phyloP scores from a whole-genome alignment of 192 early-diverging fungal genomes.

The Umbelopsis sp. region DNA sequence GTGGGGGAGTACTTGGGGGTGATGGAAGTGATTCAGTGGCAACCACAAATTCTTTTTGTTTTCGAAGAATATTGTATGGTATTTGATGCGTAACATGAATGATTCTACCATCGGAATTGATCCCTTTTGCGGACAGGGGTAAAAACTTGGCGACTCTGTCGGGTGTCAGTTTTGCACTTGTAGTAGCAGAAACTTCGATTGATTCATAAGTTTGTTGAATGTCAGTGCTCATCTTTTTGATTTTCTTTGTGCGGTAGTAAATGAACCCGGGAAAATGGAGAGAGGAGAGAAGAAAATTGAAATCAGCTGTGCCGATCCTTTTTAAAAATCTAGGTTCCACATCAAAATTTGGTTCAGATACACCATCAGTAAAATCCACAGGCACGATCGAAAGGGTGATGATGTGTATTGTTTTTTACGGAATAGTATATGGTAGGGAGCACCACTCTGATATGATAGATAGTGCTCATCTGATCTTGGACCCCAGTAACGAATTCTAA shows the following conservation, averaged over 20 bases:
- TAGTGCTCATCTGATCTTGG: conserved; percentile 3
- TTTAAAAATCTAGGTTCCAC: background rate
- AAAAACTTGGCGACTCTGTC: conserved; percentile 30
- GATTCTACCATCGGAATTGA: conserved; percentile 25
- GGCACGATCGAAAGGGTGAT: too few species aligned
- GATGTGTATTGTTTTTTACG: too few species aligned
- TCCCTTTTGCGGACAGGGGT: conserved; percentile 25
- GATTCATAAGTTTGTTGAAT: background rate
- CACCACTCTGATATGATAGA: background rate
- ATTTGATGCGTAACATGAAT: conserved; percentile 39
- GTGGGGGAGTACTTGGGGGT: background rate
- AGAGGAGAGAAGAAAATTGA: background rate
- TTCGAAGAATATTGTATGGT: conserved; percentile 28
- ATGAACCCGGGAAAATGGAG: background rate
- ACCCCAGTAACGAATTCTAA: background rate
- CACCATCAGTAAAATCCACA: too few species aligned
- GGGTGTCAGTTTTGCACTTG: conserved; percentile 18
- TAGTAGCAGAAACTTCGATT: background rate
- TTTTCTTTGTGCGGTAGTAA: background rate
- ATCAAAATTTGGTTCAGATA: background rate
- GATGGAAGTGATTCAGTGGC: background rate
- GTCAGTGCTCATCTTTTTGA: background rate
- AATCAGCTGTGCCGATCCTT: background rate
- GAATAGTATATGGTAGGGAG: too few species aligned
- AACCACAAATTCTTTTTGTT: background rate